A percentile compares a stretch with the other conserved stretches of the same genome.
Conservation (phyloP, 139 green algal genomes). For the Micractinium conductrix region DNA sequence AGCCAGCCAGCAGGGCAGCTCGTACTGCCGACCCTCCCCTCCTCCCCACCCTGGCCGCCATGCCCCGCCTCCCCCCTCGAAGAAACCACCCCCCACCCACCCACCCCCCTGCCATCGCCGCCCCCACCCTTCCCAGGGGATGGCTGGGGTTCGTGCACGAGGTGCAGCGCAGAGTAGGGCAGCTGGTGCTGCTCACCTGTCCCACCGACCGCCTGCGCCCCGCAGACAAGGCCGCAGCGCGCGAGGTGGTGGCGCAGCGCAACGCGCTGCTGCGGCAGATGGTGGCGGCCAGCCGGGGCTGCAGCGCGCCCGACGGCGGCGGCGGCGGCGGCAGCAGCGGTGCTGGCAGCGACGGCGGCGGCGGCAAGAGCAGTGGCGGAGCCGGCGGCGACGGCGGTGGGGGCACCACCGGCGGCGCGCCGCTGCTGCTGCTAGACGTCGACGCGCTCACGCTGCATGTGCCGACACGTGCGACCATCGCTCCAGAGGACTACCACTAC, state of each 20-base stretch:
- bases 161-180: not conserved
- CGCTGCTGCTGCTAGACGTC: slow-evolving; percentile 15
- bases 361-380: not conserved
- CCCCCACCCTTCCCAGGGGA: not conserved
- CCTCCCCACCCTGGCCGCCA: too few species aligned
- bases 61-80: too few species aligned
- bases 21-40: too few species aligned
- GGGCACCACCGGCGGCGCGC: too few species aligned
- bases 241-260: not conserved
- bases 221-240: not conserved
- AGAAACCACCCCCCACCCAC: not conserved
- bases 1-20: too few species aligned
- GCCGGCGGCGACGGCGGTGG: not conserved
- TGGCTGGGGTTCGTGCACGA: not conserved
- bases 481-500: slow-evolving; percentile 9
- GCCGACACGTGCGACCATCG: not conserved
- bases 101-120: not conserved
- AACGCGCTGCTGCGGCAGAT: not conserved
- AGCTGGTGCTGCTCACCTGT: slow-evolving; percentile 16
- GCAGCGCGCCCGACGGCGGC: not conserved
- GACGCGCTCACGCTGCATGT: slow-evolving; percentile 9
- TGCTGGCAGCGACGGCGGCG: not conserved
- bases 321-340: not conserved
- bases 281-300: not conserved
- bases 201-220: slow-evolving; percentile 3